Evolutionary conservation across 495 filamentous ascomycete species (phyloP).

Genomic region (Tirmania nivea): DNA sequence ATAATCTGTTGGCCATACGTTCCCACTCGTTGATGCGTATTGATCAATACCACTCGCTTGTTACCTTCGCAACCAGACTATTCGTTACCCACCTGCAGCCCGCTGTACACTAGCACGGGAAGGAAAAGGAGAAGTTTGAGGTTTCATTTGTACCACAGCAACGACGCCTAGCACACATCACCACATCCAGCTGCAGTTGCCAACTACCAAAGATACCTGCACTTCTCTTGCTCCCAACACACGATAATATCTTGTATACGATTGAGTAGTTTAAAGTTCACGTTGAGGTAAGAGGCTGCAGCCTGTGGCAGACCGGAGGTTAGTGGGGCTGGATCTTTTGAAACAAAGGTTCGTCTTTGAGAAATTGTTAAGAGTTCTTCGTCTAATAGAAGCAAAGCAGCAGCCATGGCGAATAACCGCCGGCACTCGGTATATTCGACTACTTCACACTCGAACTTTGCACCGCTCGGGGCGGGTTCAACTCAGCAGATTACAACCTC

Average conservation of each 20-base stretch:
- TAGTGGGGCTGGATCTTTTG: neutral
- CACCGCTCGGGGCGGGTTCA: slow-evolving; percentile 20
- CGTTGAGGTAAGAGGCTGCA: too few species aligned
- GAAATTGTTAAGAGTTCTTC: neutral
- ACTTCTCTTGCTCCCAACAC: too few species aligned
- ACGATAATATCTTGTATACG: too few species aligned
- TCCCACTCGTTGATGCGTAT: too few species aligned
- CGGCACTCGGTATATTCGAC: slow-evolving; percentile 77
- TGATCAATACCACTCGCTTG: neutral
- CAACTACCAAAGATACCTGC: too few species aligned
- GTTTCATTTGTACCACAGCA: neutral
- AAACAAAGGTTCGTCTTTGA: neutral
- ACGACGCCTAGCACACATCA: too few species aligned
- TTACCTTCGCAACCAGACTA: too few species aligned
- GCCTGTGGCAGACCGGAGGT: too few species aligned
- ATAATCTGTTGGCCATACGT: too few species aligned
- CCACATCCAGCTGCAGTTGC: too few species aligned
- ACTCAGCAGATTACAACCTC: slow-evolving; percentile 65
- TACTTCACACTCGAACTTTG: slow-evolving; percentile 36
- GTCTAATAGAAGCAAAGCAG: slow-evolving; percentile 3
- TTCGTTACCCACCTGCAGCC: neutral
- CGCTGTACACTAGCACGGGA: neutral
- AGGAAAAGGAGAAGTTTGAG: neutral
- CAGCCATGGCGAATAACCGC: slow-evolving; percentile 43
- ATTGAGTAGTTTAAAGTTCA: too few species aligned